Evolutionary conservation across 2,329 filamentous ascomycete species (phyloP).

Genomic region (Alternaria brassicicola): DNA sequence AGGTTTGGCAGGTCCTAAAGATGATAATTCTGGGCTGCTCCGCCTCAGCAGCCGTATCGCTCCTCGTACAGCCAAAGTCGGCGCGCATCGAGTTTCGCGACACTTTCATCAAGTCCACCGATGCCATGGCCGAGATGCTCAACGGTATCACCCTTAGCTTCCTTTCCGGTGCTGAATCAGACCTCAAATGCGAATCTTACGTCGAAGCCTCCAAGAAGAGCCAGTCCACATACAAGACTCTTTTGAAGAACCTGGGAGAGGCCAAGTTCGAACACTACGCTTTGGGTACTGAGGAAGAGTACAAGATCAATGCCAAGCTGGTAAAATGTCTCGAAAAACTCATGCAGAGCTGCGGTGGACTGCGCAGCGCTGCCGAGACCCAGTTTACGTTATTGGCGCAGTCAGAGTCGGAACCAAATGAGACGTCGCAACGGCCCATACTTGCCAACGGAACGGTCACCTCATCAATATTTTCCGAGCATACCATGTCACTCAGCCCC

Average conservation of each 20-base stretch:
- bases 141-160: slow-evolving; percentile 83
- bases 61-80: slow-evolving; percentile 78
- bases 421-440: slow-evolving; percentile 18
- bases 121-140: slow-evolving; percentile 79
- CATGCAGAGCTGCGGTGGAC: slow-evolving; percentile 85
- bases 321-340: slow-evolving; percentile 85
- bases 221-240: slow-evolving; percentile 68
- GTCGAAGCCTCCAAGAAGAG: slow-evolving; percentile 67
- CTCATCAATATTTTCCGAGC: slow-evolving; percentile 35
- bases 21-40: slow-evolving; percentile 63
- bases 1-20: slow-evolving; percentile 72
- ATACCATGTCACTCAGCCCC: slow-evolving; percentile 30
- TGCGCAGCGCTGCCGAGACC: slow-evolving; percentile 86
- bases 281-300: slow-evolving; percentile 77
- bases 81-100: slow-evolving; percentile 75
- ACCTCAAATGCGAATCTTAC: slow-evolving; percentile 72
- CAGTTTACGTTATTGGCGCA: slow-evolving; percentile 86
- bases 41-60: slow-evolving; percentile 59
- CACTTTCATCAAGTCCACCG: slow-evolving; percentile 75
- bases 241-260: slow-evolving; percentile 80
- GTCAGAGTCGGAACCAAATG: slow-evolving; percentile 39
- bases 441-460: slow-evolving; percentile 27
- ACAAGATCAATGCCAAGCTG: slow-evolving; percentile 77
- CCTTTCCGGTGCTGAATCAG: slow-evolving; percentile 79
- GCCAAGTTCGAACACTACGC: slow-evolving; percentile 89